phyloP scores from a whole-genome alignment of 805 yeast species.

The Saturnispora diversa region DNA sequence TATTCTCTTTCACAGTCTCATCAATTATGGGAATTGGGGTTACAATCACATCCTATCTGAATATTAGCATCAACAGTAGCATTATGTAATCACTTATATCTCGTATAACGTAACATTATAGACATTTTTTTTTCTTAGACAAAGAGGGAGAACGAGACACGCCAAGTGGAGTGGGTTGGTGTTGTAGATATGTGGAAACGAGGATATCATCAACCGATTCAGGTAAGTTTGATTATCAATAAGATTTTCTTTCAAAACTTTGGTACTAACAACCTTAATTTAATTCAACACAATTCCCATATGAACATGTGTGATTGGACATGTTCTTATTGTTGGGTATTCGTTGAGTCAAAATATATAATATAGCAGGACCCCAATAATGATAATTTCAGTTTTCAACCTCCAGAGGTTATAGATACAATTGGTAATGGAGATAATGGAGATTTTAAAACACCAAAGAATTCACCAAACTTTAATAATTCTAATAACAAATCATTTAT shows the following conservation, averaged over 20 bases:
- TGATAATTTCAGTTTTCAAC: slow-evolving; percentile 10
- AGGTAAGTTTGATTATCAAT: slow-evolving; percentile 18
- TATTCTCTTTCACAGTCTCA: slow-evolving; percentile 73
- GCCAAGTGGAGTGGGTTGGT: too few relatives aligned
- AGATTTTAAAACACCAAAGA: slow-evolving; percentile 6
- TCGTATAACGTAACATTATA: neutral
- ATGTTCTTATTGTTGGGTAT: too few relatives aligned
- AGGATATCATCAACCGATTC: slow-evolving; percentile 29
- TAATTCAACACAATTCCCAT: too few relatives aligned
- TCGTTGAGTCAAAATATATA: too few relatives aligned
- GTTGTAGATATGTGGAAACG: slow-evolving; percentile 22
- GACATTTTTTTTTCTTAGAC: slow-evolving; percentile 1
- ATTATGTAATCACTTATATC: neutral
- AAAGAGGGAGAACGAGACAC: too few relatives aligned
- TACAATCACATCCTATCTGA: slow-evolving; percentile 12
- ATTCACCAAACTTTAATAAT: neutral
- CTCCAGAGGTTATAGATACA: slow-evolving; percentile 9
- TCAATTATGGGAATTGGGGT: slow-evolving; percentile 50
- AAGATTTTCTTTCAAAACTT: too few relatives aligned
- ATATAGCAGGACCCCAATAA: slow-evolving; percentile 1
- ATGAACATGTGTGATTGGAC: too few relatives aligned
- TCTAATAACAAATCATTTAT: slow-evolving; percentile 7
- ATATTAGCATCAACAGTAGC: neutral
- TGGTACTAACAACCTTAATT: slow-evolving; percentile 3
- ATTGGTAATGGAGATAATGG: neutral